Percentiles rank a stretch among this genome's conserved stretches.
phyloP scores from a whole-genome alignment of 352 stramenopile species.

The Phytophthora chlamydospora region DNA sequence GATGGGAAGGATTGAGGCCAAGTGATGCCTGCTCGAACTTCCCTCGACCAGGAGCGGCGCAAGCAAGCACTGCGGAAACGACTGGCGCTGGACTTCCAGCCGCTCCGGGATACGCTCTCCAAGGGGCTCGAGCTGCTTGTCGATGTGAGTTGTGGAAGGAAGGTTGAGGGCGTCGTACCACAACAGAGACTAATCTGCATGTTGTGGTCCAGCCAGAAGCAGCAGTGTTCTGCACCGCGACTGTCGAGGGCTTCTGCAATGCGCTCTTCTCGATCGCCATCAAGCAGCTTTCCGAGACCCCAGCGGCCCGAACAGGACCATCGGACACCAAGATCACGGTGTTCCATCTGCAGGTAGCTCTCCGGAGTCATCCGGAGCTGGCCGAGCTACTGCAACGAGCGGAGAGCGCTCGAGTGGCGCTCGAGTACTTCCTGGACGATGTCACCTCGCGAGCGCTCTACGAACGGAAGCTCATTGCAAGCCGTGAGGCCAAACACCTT shows the following conservation, averaged over 20 bases:
- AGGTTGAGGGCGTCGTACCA: background rate
- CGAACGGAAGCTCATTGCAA: conserved; percentile 43
- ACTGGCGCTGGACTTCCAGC: conserved; percentile 62
- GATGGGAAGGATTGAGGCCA: conserved; percentile 8
- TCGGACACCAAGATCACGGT: conserved; percentile 62
- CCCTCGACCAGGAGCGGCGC: conserved; percentile 48
- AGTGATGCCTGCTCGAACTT: conserved; percentile 34
- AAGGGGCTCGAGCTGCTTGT: conserved; percentile 54
- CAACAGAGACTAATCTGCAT: conserved; percentile 1
- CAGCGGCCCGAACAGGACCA: conserved; percentile 27
- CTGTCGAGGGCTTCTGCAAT: conserved; percentile 59
- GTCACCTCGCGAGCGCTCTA: conserved; percentile 50
- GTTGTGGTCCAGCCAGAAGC: conserved; percentile 42
- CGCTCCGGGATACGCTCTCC: conserved; percentile 53
- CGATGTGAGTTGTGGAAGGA: conserved; percentile 36
- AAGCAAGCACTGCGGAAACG: conserved; percentile 52
- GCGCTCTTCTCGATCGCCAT: conserved; percentile 56
- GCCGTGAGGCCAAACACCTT: conserved; percentile 55
- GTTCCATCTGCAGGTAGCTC: conserved; percentile 57
- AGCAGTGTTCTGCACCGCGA: conserved; percentile 57
- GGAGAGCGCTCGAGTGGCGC: conserved; percentile 38
- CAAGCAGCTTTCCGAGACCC: conserved; percentile 44
- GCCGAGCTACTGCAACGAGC: conserved; percentile 42
- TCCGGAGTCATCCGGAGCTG: conserved; percentile 51
- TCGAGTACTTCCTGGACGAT: conserved; percentile 66